A percentile compares a stretch with the other conserved stretches of the same genome.
Evolutionary conservation across 2,329 filamentous ascomycete genomes (phyloP).

Genomic region (Aureobasidium subglaciale): DNA sequence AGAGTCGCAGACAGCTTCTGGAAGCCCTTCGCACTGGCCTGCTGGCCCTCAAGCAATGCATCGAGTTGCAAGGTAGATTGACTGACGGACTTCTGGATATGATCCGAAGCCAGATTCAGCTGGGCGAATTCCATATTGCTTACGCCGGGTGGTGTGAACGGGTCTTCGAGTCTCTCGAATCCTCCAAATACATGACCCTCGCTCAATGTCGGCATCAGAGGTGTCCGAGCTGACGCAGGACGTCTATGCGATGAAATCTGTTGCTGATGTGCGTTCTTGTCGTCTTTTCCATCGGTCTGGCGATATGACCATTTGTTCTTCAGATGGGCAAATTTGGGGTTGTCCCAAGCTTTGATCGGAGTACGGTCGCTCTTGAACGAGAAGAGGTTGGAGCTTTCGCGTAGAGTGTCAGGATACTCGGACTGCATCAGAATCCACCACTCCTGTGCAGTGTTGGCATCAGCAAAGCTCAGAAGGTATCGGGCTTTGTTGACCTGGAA

Average conservation of each 20-base stretch:
- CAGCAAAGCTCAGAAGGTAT: conserved; percentile 28
- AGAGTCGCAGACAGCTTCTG: conserved; percentile 16
- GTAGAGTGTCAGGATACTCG: conserved; percentile 24
- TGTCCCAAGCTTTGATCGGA: conserved; percentile 24
- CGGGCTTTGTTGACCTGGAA: conserved; percentile 20
- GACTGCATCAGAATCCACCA: conserved; percentile 28
- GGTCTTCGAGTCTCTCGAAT: conserved; percentile 15
- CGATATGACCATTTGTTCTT: conserved; percentile 29
- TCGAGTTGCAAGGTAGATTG: conserved; percentile 11
- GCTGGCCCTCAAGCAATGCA: conserved; percentile 18
- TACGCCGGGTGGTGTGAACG: conserved; percentile 12
- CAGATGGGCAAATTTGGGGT: conserved; percentile 24
- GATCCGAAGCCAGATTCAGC: conserved; percentile 16
- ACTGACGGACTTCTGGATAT: conserved; percentile 10
- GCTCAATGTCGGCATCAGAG: conserved; percentile 15
- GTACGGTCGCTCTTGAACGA: conserved; percentile 25
- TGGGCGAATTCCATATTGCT: conserved; percentile 11
- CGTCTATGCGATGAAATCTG: not conserved
- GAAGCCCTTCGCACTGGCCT: conserved; percentile 16
- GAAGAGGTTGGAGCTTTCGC: conserved; percentile 28
- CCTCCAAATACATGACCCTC: conserved; percentile 4
- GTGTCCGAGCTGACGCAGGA: not conserved
- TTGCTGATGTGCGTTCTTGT: conserved; percentile 12
- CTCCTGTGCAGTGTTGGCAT: conserved; percentile 25
- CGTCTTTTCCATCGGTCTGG: conserved; percentile 23